phyloP scores from a whole-genome alignment of 306 rosid species.

The Ochetophila trinervis region DNA sequence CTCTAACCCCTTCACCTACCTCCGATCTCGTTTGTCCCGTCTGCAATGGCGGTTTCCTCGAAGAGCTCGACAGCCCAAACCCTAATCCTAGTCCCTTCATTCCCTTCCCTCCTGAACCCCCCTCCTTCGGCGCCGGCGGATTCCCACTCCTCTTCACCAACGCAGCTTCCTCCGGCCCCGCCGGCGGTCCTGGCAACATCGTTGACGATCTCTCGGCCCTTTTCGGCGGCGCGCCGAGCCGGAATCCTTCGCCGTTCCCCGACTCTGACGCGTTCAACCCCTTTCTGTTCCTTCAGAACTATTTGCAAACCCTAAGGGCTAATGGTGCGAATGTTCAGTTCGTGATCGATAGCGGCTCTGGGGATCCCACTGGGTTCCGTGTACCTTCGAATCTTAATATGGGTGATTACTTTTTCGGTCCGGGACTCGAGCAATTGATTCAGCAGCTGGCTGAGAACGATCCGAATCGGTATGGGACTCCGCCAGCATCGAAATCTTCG shows the following conservation, averaged over 20 bases:
- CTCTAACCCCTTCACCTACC: slow-evolving; percentile 46
- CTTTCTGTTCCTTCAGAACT: slow-evolving; percentile 61
- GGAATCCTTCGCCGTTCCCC: slow-evolving; percentile 35
- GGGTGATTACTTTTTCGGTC: slow-evolving; percentile 90
- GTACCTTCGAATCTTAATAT: slow-evolving; percentile 51
- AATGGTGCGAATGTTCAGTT: slow-evolving; percentile 74
- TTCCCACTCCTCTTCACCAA: neutral
- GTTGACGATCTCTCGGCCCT: slow-evolving; percentile 58
- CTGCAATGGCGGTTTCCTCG: slow-evolving; percentile 64
- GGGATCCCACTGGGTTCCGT: slow-evolving; percentile 49
- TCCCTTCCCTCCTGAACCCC: slow-evolving; percentile 37
- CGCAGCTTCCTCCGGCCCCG: neutral
- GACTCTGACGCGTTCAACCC: slow-evolving; percentile 69
- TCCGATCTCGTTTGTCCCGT: slow-evolving; percentile 64
- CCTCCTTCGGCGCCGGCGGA: slow-evolving; percentile 23
- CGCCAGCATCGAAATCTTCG: slow-evolving; percentile 73
- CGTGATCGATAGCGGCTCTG: slow-evolving; percentile 51
- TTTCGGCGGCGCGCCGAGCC: slow-evolving; percentile 40
- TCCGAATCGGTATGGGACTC: slow-evolving; percentile 83
- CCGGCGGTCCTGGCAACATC: slow-evolving; percentile 26
- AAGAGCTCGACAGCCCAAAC: slow-evolving; percentile 59
- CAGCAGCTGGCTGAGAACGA: slow-evolving; percentile 94
- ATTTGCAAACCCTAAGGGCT: slow-evolving; percentile 54
- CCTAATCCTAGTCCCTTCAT: slow-evolving; percentile 47
- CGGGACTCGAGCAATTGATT: slow-evolving; percentile 91